These are phyloP conservation scores for Trypanosomatidae sp. DNA, from an alignment of 208 protist genomes.

Conservation along the genomic window DNA sequence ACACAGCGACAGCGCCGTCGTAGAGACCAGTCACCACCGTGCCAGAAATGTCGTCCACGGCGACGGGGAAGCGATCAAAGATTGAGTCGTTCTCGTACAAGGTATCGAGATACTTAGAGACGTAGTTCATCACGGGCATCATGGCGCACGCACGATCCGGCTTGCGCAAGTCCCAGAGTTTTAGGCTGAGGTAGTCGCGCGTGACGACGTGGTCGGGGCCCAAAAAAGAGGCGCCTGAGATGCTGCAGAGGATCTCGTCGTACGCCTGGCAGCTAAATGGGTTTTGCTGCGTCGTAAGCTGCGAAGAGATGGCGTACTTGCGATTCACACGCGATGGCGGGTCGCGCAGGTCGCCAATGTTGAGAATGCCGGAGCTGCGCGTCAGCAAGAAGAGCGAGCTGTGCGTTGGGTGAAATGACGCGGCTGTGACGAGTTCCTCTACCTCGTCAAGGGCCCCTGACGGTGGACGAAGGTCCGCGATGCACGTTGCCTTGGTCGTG, in stretches of 20 bases:
- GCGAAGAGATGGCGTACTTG: conserved; percentile 67
- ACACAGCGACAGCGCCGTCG: conserved; percentile 81
- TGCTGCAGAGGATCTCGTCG: conserved; percentile 85
- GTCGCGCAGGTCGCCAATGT: conserved; percentile 86
- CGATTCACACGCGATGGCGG: conserved; percentile 61
- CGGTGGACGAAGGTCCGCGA: conserved; percentile 62
- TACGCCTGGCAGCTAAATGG: conserved; percentile 51
- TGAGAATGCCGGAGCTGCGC: conserved; percentile 77
- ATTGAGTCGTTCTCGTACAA: conserved; percentile 86
- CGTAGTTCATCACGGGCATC: conserved; percentile 76
- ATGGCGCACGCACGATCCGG: conserved; percentile 50
- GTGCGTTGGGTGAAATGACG: conserved; percentile 82
- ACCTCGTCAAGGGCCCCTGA: conserved; percentile 78
- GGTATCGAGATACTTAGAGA: conserved; percentile 61
- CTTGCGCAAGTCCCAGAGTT: conserved; percentile 86
- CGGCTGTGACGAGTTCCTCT: conserved; percentile 76
- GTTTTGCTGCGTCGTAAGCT: conserved; percentile 58
- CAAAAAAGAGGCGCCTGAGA: conserved; percentile 81
- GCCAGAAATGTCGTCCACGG: conserved; percentile 70
- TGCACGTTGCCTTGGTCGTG: conserved; percentile 69
- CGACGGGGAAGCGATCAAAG: conserved; percentile 85
- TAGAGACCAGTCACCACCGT: conserved; percentile 87
- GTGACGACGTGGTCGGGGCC: conserved; percentile 81
- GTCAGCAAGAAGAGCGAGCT: conserved; percentile 82
- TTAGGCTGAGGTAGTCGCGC: conserved; percentile 85